Base-by-base conservation (phyloP, 331 rosid genomes). In the Malus hybrid region DNA sequence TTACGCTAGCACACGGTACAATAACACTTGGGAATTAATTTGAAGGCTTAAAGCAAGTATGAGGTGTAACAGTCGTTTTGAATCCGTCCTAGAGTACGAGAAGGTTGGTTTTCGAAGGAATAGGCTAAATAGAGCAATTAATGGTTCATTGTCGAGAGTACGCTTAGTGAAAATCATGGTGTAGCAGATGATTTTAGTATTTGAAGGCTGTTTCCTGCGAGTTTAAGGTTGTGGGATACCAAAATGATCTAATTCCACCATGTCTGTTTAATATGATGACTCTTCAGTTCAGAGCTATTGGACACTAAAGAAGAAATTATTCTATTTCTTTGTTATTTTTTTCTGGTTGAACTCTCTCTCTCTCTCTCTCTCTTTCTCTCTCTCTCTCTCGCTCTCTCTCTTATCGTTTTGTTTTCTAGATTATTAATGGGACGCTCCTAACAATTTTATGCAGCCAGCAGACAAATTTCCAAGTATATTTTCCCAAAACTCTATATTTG, bases 391-490 rank as follows among this genome's bases (percentile, higher is more conserved):
- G 65, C 65, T 22, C 10, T 33, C 54, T 71, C 48, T 5, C 42
- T 61, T 5, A 0, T 22, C 22, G 4, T 11, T 73, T 52, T 74
- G 3, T 61, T 8, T 33, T 48, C 22, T 22, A 10, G 56, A 81
- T 22, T 65, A 54, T 74, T 3, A 55, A 54, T 70, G 64, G 29
- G 19, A 77, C 70, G 77, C 80, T 59, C 71, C 42, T 63, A 7
- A 13, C 67, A 57, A 32, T 73, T 63, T 71, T 46, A 15, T 78
- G 71, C 88, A 94, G 99, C 99, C 97, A 67, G 90, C 79, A 6
- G 82, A 73, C 75, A 92, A 92, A 82, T 92, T 84, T 77, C 99
- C 99, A 18, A 32, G 73, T 28, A 39, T 90, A 72, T 91, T 91
- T 86, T 84, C 96, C 70, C 55, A 79, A 77, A 79, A 79, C 63